Evolutionary conservation across 352 stramenopile species (phyloP), one percentile per base, ranked within the genome.

Genomic region (Paralagenidium karlingii): DNA sequence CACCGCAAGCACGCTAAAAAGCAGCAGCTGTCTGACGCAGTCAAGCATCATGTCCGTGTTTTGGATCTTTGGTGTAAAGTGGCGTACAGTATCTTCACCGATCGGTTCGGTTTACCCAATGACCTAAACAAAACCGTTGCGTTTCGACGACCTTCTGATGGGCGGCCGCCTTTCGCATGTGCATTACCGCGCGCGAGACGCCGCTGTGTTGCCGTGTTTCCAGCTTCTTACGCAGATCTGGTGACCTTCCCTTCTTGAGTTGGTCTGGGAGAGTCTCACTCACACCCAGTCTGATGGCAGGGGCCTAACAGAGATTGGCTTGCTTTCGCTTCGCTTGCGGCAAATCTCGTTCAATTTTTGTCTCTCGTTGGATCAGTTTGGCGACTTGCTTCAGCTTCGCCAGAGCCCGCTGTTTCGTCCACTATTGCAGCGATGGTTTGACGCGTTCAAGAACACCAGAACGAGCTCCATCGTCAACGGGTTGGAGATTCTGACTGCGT

Each of bases 301-400:
- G 62, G 64, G 63, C 0, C 47, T 82, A 37, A 47, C 60, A 3
- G 69, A 87, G 43, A 61, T 87, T 13, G 53, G 51, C 19, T 47
- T 73, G 42, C 55, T 87, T 10, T 87, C 73, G 8, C 34, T 38
- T 8, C 56, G 61, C 13, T 55, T 87, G 12, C 63, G 68, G 8
- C 45, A 48, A 5, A 47, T 84, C 22, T 83, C 69, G 39, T 83
- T 86, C 63, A 87, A 82, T 38, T 84, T 84, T 34, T 82, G 68
- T 25, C 58, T 87, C 24, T 75, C 65, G 8, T 25, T 47, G 3
- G 47, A 76, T 21, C 67, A 87, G 45, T 82, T 84, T 43, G 53
- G 63, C n/a, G 69, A 84, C 24, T 49, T 81, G 42, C 58, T 84
- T 19, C 49, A 59, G 13, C 50, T 86, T 24, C 65, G 61, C 12